These are phyloP conservation scores for Penicillium longicatenatum DNA, from an alignment of 495 filamentous ascomycete genomes.

Conservation along the genomic window DNA sequence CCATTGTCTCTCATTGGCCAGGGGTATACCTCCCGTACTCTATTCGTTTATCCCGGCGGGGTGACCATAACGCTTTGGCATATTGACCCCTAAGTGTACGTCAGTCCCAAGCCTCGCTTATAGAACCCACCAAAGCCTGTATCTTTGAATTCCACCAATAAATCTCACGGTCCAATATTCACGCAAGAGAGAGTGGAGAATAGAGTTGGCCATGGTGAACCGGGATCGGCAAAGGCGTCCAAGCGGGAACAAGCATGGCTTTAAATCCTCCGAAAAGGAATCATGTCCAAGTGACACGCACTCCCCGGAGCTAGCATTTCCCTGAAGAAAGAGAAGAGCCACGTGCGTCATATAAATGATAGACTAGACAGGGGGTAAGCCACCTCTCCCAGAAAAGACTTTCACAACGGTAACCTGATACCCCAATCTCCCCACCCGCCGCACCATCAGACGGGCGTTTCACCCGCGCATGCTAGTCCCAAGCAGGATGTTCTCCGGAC, in stretches of 20 bases:
- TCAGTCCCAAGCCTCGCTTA: background rate
- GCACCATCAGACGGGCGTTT: slow-evolving; percentile 11
- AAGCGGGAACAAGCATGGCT: slow-evolving; percentile 2
- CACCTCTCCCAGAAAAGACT: background rate
- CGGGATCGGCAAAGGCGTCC: slow-evolving; percentile 3
- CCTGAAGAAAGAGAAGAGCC: background rate
- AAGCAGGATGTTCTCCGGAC: slow-evolving; percentile 3
- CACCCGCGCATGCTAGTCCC: slow-evolving; percentile 4
- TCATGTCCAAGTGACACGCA: background rate
- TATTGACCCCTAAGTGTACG: background rate
- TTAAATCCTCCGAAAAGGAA: background rate
- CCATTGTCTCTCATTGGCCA: background rate
- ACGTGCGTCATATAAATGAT: background rate
- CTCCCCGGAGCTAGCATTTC: background rate
- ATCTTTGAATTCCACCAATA: slow-evolving; percentile 4
- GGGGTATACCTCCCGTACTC: background rate
- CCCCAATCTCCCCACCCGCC: slow-evolving; percentile 1
- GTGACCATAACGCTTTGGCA: background rate
- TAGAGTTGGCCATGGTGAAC: background rate
- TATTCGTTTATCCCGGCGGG: slow-evolving; percentile 1
- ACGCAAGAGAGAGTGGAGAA: background rate
- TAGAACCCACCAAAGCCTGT: background rate
- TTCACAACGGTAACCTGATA: background rate
- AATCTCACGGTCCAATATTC: background rate
- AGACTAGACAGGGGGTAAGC: background rate